A percentile compares a stretch with the other conserved stretches of the same genome.
These are phyloP conservation scores for Cordyceps farinosa DNA, from an alignment of 2,329 filamentous ascomycete species.

Conservation along the genomic window DNA sequence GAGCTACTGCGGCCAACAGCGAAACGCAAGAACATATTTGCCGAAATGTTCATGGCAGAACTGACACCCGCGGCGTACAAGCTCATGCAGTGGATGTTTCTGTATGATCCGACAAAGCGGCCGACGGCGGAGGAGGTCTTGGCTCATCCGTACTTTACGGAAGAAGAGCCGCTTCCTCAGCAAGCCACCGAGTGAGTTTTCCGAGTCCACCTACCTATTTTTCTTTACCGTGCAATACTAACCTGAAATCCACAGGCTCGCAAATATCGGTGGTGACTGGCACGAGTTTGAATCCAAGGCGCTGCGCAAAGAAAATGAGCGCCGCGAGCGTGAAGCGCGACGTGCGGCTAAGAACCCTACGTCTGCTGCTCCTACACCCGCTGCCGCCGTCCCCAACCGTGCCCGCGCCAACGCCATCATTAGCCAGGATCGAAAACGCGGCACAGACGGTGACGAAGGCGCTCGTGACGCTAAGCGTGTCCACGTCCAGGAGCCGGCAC, in stretches of 20 bases:
- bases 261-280: slow-evolving; percentile 86
- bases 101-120: slow-evolving; percentile 79
- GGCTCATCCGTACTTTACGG: slow-evolving; percentile 81
- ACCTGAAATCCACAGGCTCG: slow-evolving; percentile 53
- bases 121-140: slow-evolving; percentile 82
- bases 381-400: neutral
- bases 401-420: slow-evolving; percentile 26
- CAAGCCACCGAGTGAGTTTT: slow-evolving; percentile 75
- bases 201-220: neutral
- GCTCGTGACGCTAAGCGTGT: slow-evolving; percentile 33
- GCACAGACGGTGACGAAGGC: slow-evolving; percentile 30
- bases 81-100: slow-evolving; percentile 78
- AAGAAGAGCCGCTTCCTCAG: slow-evolving; percentile 71
- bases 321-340: slow-evolving; percentile 52
- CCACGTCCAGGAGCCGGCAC: neutral
- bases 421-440: slow-evolving; percentile 38
- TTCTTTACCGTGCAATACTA: slow-evolving; percentile 23
- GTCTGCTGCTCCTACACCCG: slow-evolving; percentile 23
- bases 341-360: slow-evolving; percentile 36
- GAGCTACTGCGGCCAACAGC: slow-evolving; percentile 79
- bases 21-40: slow-evolving; percentile 70
- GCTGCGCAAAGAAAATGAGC: slow-evolving; percentile 82
- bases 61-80: slow-evolving; percentile 80
- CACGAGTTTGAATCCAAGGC: slow-evolving; percentile 98
- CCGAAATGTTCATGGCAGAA: slow-evolving; percentile 74